Percentiles rank a stretch among this genome's conserved stretches.
phyloP scores from a whole-genome alignment of 179 eudicot species.

The Carnegiea gigantea region DNA sequence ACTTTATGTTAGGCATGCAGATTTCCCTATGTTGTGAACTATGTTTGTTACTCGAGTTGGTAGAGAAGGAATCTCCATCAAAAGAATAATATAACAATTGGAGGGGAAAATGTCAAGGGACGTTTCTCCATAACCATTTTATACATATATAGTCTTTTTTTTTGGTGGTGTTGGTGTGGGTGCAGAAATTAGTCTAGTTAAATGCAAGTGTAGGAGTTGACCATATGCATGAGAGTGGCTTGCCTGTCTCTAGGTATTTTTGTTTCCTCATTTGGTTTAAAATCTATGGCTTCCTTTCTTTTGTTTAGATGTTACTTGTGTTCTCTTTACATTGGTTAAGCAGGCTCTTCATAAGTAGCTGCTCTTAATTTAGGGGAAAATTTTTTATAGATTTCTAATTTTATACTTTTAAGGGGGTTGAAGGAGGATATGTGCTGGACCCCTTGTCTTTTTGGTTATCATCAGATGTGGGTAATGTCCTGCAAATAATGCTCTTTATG shows the following conservation, averaged over 20 bases:
- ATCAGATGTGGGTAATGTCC: not conserved
- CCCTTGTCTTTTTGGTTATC: conserved; percentile 3
- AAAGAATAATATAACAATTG: not conserved
- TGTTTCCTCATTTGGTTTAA: not conserved
- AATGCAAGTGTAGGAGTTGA: not conserved
- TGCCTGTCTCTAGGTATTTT: not conserved
- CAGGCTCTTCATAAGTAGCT: conserved; percentile 2
- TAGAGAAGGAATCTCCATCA: not conserved
- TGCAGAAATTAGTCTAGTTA: not conserved
- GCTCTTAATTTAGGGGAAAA: not conserved
- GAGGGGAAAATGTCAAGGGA: not conserved
- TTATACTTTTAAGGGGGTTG: not conserved
- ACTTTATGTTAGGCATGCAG: not conserved
- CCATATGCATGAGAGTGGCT: not conserved
- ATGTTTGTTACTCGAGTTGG: not conserved
- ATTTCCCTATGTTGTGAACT: not conserved
- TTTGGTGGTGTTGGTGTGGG: no score
- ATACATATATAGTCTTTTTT: not conserved
- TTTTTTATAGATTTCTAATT: not conserved
- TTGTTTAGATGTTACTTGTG: conserved; percentile 3
- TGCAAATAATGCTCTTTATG: conserved; percentile 17
- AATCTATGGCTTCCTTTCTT: not conserved
- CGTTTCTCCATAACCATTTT: not conserved
- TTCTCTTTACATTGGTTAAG: not conserved
- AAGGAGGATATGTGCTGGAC: conserved; percentile 14